A percentile compares a stretch with the other conserved stretches of the same genome.
Conservation (phyloP, 352 stramenopile species). For the Globisporangium uncinulatum region DNA sequence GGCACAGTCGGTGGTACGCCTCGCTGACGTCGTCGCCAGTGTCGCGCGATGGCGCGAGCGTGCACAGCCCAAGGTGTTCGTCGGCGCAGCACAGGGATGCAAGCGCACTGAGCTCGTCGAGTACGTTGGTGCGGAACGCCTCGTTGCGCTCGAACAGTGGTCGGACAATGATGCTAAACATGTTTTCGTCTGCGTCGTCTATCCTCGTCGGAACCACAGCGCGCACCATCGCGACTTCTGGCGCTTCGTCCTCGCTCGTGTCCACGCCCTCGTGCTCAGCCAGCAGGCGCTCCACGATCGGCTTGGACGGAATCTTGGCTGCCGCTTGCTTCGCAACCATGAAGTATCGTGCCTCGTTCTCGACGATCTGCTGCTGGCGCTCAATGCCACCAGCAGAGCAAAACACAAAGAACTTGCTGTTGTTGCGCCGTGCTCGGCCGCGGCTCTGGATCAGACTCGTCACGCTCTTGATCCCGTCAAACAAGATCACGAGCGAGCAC, state of each 20-base stretch:
- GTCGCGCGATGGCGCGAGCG: constrained; percentile 20
- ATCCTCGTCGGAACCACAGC: neutral
- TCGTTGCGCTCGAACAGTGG: constrained; percentile 18
- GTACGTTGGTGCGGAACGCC: constrained; percentile 7
- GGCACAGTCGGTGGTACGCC: constrained; percentile 37
- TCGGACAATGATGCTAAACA: constrained; percentile 40
- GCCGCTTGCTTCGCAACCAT: constrained; percentile 30
- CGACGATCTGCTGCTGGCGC: constrained; percentile 39
- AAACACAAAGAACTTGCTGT: constrained; percentile 69
- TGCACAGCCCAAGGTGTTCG: constrained; percentile 37
- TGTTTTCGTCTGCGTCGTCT: constrained; percentile 15
- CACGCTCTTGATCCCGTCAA: constrained; percentile 61
- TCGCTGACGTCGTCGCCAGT: constrained; percentile 20
- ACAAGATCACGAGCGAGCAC: constrained; percentile 75
- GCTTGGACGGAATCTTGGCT: constrained; percentile 39
- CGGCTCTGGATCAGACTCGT: constrained; percentile 79
- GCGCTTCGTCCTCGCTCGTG: neutral
- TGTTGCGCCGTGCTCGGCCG: constrained; percentile 44
- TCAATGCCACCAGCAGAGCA: constrained; percentile 35
- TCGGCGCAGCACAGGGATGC: constrained; percentile 30
- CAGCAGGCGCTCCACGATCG: constrained; percentile 32
- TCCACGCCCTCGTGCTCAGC: neutral
- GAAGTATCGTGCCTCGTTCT: constrained; percentile 49
- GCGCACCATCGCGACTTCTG: neutral
- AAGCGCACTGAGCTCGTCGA: constrained; percentile 26